Conservation (phyloP, 495 filamentous ascomycete species). For the Terfezia boudieri region DNA sequence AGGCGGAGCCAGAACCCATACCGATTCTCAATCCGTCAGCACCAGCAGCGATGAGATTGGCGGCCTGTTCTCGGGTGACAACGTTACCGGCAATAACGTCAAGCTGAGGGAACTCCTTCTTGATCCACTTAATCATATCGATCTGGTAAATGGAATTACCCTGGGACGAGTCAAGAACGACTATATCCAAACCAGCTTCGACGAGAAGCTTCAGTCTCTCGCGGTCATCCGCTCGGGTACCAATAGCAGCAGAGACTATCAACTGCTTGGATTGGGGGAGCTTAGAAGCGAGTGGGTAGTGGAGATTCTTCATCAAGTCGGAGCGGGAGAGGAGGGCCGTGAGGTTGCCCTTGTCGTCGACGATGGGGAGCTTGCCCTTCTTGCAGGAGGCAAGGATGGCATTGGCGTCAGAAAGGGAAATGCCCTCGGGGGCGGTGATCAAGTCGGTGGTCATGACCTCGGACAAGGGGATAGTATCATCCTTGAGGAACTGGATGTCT, state of each 20-base stretch:
- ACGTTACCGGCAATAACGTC: slow-evolving; percentile 98
- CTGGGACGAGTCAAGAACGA: slow-evolving; percentile 84
- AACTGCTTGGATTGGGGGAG: slow-evolving; percentile 94
- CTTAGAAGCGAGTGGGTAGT: slow-evolving; percentile 94
- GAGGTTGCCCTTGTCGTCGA: slow-evolving; percentile 68
- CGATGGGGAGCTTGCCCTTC: slow-evolving; percentile 97
- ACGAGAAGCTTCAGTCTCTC: slow-evolving; percentile 62
- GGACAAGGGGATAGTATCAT: slow-evolving; percentile 48
- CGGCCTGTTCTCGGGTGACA: slow-evolving; percentile 87
- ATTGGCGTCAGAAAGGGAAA: slow-evolving; percentile 74
- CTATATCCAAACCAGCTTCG: slow-evolving; percentile 88
- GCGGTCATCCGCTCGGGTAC: slow-evolving; percentile 85
- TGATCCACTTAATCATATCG: slow-evolving; percentile 90
- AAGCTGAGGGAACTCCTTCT: slow-evolving; percentile 57
- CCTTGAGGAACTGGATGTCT: slow-evolving; percentile 86
- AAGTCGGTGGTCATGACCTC: slow-evolving; percentile 91
- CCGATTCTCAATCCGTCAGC: slow-evolving; percentile 94
- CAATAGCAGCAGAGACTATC: slow-evolving; percentile 83
- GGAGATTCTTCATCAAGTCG: slow-evolving; percentile 95
- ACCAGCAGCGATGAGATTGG: slow-evolving; percentile 73
- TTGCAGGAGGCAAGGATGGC: slow-evolving; percentile 81
- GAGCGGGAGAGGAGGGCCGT: slow-evolving; percentile 89
- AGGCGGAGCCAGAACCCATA: slow-evolving; percentile 95
- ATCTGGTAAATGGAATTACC: slow-evolving; percentile 95
- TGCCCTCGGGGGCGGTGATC: slow-evolving; percentile 69